Base-by-base conservation (phyloP, 805 yeast species). In the Tetrapisispora iriomotensis region DNA sequence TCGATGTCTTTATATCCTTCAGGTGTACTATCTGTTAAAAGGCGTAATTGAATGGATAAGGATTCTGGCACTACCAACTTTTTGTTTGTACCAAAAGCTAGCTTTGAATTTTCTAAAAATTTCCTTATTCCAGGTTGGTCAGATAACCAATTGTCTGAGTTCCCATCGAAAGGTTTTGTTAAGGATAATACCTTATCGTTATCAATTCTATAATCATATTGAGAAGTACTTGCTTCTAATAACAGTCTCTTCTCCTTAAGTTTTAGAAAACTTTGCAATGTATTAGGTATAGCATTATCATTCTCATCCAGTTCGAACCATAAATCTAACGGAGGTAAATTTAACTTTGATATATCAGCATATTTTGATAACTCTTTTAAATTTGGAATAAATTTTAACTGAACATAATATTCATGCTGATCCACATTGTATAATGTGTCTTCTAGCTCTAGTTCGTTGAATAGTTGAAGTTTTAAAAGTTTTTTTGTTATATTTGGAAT, bases 111-210 rank as follows among this genome's bases (percentile, higher is more conserved):
- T 3, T 45, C 42, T 41, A 73, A 60, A 45, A 70, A 72, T 19
- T 50, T 44, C 31, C 50, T 53, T n/a, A 72, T 43, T 2, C 72
- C 75, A 1, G 70, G 70, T 49, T 72, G 76, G 14, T 46, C 50
- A 46, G 50, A 21, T 50, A 49, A 51, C 68, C 70, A 52, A 3
- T 8, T 21, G 1, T 47, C 22, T 60, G 54, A 20, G 45, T 49
- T 25, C 42, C 43, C 31, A 33, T 50, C 53, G 13, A 44, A 43
- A 4, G 45, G 40, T 35, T 39, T 41, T 5, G 29, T 33, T 2
- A 50, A 32, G 15, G 50, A 53, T 8, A 46, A 40, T 20, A 49
- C 40, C 4, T 34, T 41, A 31, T 53, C 58, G 10, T 42, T 26
- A 21, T 41, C 47, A 9, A 55, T 37, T 36, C 50, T 51, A 30